Evolutionary conservation across 1,139 yeast species (phyloP).

Genomic region (Suhomyces coccinellae): DNA sequence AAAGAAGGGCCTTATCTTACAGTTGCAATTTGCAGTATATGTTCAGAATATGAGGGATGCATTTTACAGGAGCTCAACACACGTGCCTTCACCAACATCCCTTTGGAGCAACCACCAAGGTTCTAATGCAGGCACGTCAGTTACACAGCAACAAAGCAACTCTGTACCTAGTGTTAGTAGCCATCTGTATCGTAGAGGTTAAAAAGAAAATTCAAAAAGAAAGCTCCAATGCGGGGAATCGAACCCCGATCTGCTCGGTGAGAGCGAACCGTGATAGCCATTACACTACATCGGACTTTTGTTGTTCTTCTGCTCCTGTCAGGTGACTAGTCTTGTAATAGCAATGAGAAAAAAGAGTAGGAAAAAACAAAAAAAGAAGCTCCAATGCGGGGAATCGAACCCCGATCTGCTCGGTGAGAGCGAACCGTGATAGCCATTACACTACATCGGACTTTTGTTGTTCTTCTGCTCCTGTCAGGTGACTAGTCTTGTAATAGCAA

Average conservation of each 20-base stretch:
- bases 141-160: too few relatives aligned
- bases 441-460: conserved; percentile 57
- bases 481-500: background rate
- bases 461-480: conserved; percentile 28
- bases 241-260: conserved; percentile 84
- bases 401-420: conserved; percentile 83
- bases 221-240: conserved; percentile 74
- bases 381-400: conserved; percentile 85
- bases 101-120: too few relatives aligned
- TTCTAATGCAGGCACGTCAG: too few relatives aligned
- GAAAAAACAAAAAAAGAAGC: conserved; percentile 6
- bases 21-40: too few relatives aligned
- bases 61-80: too few relatives aligned
- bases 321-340: background rate
- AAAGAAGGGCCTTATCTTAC: too few relatives aligned
- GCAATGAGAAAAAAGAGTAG: background rate
- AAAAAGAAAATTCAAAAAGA: conserved; percentile 39
- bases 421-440: conserved; percentile 84
- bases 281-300: conserved; percentile 68
- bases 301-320: conserved; percentile 28
- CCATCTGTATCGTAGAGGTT: too few relatives aligned
- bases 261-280: conserved; percentile 84
- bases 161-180: too few relatives aligned
- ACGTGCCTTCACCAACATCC: too few relatives aligned
- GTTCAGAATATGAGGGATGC: too few relatives aligned